Evolutionary conservation across 768 basidiomycete species (phyloP), one percentile per base, ranked within the genome.

Genomic region (Scleroderma bovista): DNA sequence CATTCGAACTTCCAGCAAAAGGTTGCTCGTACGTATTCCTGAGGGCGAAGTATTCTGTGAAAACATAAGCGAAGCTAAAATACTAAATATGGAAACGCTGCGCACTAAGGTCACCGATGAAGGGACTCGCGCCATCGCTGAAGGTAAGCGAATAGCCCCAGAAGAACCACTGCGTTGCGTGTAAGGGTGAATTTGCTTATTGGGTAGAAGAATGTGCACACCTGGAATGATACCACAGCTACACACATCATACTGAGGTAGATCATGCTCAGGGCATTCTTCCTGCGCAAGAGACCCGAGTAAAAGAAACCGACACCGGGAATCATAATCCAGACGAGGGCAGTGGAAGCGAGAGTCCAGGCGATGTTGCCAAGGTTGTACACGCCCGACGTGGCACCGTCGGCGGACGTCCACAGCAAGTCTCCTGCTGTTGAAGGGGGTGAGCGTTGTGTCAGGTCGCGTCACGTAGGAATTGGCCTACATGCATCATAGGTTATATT

Each of bases 71-170:
- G 36, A 13, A 23, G 16, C 26, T 4, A 4, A 2, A 36, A 24
- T 11, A 12, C 46, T 2, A 6, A 10, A 42, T n/a, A 33, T 5
- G 41, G 7, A 24, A 17, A 3, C 29, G n/a, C 6, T 3, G 71
- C 84, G 45, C 53, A 86, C 88, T 75, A 31, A 99, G 77, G 58
- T 95, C 72, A 10, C 95, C 95, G 53, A 99, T 95, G 67, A 76
- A 98, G n/a, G 58, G 54, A 53, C 69, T 73, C 5, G 75, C 90
- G 1, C 76, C 80, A 13, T 91, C 88, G 52, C 85, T 87, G 72
- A 98, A 98, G 0, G 94, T 80, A 20, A 98, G 74, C 2, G 92
- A 93, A 71, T 78, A 97, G 2, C 94, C 94, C 94, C 94, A 96
- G 76, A 95, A 93, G 75, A 92, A 93, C 92, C 92, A 94, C 86